These are phyloP conservation scores for Simplicillium sp. DNA, from an alignment of 2,329 filamentous ascomycete species.

Conservation along the genomic window DNA sequence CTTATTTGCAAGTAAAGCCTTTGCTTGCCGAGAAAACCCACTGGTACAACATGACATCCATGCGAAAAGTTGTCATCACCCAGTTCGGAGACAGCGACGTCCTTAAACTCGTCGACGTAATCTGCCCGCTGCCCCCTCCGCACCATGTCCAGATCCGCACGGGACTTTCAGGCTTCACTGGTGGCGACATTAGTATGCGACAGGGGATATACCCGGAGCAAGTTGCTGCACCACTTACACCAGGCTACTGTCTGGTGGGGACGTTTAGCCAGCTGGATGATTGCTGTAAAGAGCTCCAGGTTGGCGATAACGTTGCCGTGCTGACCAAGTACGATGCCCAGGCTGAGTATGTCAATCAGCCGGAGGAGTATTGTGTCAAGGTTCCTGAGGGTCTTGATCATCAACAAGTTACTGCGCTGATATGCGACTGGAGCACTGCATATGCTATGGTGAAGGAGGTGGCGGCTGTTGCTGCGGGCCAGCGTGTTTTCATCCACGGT, in stretches of 20 bases:
- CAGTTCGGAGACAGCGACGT: not conserved
- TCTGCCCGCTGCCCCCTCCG: slow-evolving; percentile 1
- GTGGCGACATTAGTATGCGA: slow-evolving; percentile 39
- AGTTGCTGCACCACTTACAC: slow-evolving; percentile 33
- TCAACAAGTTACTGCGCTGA: slow-evolving; percentile 28
- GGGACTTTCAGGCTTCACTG: slow-evolving; percentile 33
- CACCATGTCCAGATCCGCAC: not conserved
- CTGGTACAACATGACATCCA: not conserved
- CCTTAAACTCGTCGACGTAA: slow-evolving; percentile 2
- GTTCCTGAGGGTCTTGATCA: slow-evolving; percentile 30
- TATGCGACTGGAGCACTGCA: slow-evolving; percentile 36
- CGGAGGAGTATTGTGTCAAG: slow-evolving; percentile 33
- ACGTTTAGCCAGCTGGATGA: slow-evolving; percentile 26
- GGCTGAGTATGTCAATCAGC: slow-evolving; percentile 33
- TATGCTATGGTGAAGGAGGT: slow-evolving; percentile 24
- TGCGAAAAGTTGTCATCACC: not conserved
- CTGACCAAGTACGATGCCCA: slow-evolving; percentile 32
- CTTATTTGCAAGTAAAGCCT: not conserved
- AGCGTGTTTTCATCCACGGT: slow-evolving; percentile 40
- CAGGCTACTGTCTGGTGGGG: slow-evolving; percentile 38
- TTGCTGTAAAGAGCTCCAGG: slow-evolving; percentile 18
- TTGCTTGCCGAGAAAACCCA: too few species aligned
- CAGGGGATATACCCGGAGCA: slow-evolving; percentile 36
- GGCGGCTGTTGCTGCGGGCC: slow-evolving; percentile 29
- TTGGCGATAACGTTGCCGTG: slow-evolving; percentile 23